Evolutionary conservation across 75 land plant genomes (phyloP), one percentile per base, ranked within the genome.

Genomic region (Cunninghamia lanceolata): DNA sequence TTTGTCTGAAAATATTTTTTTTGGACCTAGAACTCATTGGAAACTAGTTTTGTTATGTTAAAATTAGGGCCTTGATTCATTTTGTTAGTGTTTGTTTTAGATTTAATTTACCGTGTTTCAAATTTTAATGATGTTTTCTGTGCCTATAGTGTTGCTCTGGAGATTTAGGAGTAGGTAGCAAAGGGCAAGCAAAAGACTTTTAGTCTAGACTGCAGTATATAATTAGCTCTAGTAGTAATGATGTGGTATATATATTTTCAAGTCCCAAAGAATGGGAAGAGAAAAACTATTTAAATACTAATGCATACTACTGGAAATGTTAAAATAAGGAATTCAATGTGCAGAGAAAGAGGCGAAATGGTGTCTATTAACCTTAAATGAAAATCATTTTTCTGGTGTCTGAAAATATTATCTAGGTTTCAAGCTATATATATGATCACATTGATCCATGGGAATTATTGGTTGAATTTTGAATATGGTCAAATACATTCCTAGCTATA

Each of bases 121-220:
- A 47, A 46, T 28, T 34, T 83, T 2, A 53, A 79, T 80, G 45
- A 43, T 25, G 46, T 80, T 42, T 38, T 80, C 68, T 9, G 6
- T 80, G 82, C 45, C 36, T 45, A 54, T 88, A 94, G 96, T 19
- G 9, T 89, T 30, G 94, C 93, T 46, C n/a, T 78, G 63, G 71
- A 89, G 83, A 94, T 94, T 28, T 85, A 86, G 73, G 75, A 90
- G 28, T 88, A 91, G 75, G 32, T 94, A 15, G 66, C 40, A 28
- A 78, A 52, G n/a, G 93, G 91, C 86, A 90, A 32, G 94, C 96
- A 35, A 90, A 89, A 79, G 28, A 79, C 16, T 80, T 91, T 43
- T 94, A 93, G 94, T 40, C 63, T 32, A 56, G 76, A 1, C 88
- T 94, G 4, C 93, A 94, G 76, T 53, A n/a, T 14, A 32, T 76